Evolutionary conservation across 2,329 filamentous ascomycete genomes (phyloP), one percentile per base, ranked within the genome.

Genomic region (Xylaria sp.): DNA sequence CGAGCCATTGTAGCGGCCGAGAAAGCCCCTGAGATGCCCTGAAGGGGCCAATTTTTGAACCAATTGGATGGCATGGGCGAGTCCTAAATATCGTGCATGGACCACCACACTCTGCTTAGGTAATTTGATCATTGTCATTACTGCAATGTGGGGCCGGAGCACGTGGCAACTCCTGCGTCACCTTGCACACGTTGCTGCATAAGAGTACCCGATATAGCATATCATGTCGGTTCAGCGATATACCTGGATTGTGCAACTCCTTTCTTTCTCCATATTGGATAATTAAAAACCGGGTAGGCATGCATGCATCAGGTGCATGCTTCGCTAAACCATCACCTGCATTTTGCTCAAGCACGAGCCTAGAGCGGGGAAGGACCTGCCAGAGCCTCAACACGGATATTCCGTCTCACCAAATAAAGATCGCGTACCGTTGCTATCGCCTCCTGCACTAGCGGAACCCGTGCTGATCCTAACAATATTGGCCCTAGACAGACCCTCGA

Each of bases 11-110:
- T 13, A 25, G 20, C n/a, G 18, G 53, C 34, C 34, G 8, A 28
- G 25, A 23, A 4, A 28, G 53, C 53, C 53, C 53, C 53, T 56
- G 53, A 56, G 13, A 39, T 56, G 52, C 32, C 25, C 25, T 46
- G 4, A 46, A 46, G 12, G 12, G 4, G 43, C 43, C 20, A 32
- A 12, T 4, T 52, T 30, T 32, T 28, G 4, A 18, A 8, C 48
- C 23, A 52, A 30, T 52, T 30, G 2, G 25, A 30, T 28, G 30
- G 15, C 15, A 10, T n/a, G 25, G 8, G 8, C 12, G 2, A 53
- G 13, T 18, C 30, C 50, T 36, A 39, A 39, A 39, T 12, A 4
- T 53, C 10, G 34, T n/a, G 53, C 53, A 56, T 41, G 20, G 53
- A 13, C 53, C 34, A 56, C 34, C 34, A 8, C 1, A 12, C 1